Conservation (phyloP, 345 rosid genomes). For the Pseudoturritis turrita region DNA sequence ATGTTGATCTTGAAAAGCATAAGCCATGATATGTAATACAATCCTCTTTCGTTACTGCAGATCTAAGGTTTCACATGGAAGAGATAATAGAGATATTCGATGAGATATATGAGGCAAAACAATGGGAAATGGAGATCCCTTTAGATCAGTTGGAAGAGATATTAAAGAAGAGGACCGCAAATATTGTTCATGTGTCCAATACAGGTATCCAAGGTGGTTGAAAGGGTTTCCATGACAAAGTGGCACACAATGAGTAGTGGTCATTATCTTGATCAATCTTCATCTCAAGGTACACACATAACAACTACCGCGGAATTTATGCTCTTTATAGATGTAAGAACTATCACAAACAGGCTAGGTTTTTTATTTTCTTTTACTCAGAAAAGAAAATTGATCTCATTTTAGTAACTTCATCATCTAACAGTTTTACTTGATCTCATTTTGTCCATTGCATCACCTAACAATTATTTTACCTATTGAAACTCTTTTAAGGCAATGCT, state of each 20-base stretch:
- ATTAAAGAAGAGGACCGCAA: slow-evolving; percentile 51
- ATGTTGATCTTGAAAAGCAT: neutral
- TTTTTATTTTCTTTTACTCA: neutral
- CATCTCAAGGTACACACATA: slow-evolving; percentile 22
- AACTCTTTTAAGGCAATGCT: neutral
- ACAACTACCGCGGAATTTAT: neutral
- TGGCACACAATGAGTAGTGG: slow-evolving; percentile 3
- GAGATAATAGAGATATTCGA: slow-evolving; percentile 78
- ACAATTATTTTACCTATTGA: neutral
- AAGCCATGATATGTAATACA: neutral
- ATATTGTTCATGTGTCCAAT: slow-evolving; percentile 47
- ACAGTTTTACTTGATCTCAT: neutral
- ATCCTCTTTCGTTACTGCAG: slow-evolving; percentile 35
- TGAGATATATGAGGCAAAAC: slow-evolving; percentile 74
- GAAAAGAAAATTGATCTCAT: neutral
- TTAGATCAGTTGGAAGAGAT: slow-evolving; percentile 70
- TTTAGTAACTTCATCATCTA: neutral
- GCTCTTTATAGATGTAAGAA: neutral
- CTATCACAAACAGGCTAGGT: neutral
- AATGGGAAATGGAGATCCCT: slow-evolving; percentile 48
- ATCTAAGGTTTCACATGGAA: slow-evolving; percentile 55
- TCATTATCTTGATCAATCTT: slow-evolving; percentile 22
- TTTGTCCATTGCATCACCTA: neutral
- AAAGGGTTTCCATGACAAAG: slow-evolving; percentile 5
- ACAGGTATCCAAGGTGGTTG: slow-evolving; percentile 26